Conservation (phyloP, 2,329 filamentous ascomycete species). For the Torrubiella hemipterigena region DNA sequence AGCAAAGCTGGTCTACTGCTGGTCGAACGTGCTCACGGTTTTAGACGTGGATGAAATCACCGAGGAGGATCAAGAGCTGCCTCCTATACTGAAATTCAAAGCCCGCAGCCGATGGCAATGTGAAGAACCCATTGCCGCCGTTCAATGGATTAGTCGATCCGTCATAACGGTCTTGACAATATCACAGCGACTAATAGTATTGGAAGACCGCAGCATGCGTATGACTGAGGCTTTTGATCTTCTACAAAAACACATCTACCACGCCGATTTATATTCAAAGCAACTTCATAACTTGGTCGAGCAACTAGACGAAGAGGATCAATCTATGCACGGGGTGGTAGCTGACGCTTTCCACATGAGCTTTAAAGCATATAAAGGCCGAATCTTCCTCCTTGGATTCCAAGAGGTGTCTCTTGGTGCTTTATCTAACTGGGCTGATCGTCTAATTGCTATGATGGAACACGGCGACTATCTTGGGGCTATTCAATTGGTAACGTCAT, state of each 20-base stretch:
- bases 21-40: slow-evolving; percentile 95
- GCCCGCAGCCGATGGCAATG: slow-evolving; percentile 83
- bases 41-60: slow-evolving; percentile 72
- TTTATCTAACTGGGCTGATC: slow-evolving; percentile 93
- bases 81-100: slow-evolving; percentile 66
- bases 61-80: slow-evolving; percentile 60
- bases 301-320: slow-evolving; percentile 74
- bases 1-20: slow-evolving; percentile 90
- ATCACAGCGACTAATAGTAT: slow-evolving; percentile 80
- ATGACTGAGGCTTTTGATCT: slow-evolving; percentile 94
- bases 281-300: slow-evolving; percentile 81
- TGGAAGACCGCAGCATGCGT: slow-evolving; percentile 80
- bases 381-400: slow-evolving; percentile 85
- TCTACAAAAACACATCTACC: slow-evolving; percentile 83
- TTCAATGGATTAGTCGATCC: slow-evolving; percentile 93
- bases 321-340: slow-evolving; percentile 87
- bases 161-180: slow-evolving; percentile 88
- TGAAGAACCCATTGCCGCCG: slow-evolving; percentile 88
- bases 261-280: slow-evolving; percentile 77
- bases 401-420: slow-evolving; percentile 86
- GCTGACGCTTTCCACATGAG: slow-evolving; percentile 98
- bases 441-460: slow-evolving; percentile 88
- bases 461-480: slow-evolving; percentile 91
- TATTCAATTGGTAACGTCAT: slow-evolving; percentile 80
- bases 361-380: slow-evolving; percentile 87